Evolutionary conservation across 805 yeast species (phyloP).

Genomic region (Candida mattraensis): DNA sequence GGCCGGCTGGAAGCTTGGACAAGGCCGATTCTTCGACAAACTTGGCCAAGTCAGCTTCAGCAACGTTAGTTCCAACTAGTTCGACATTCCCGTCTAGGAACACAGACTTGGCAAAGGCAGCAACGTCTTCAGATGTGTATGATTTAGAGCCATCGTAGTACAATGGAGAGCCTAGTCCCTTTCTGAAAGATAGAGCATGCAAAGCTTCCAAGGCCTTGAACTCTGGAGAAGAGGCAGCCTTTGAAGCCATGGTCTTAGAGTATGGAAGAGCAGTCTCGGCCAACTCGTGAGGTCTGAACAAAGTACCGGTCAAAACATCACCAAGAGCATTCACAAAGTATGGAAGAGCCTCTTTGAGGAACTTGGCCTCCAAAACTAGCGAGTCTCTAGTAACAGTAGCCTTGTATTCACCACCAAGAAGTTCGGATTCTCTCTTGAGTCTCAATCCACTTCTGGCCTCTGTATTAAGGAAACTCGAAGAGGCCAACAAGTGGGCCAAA

Average conservation of each 20-base stretch:
- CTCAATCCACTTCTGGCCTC: slow-evolving; percentile 83
- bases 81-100: slow-evolving; percentile 72
- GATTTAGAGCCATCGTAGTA: slow-evolving; percentile 64
- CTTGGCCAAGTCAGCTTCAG: slow-evolving; percentile 62
- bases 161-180: slow-evolving; percentile 83
- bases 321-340: slow-evolving; percentile 86
- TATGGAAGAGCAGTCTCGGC: slow-evolving; percentile 80
- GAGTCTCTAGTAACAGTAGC: slow-evolving; percentile 80
- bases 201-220: slow-evolving; percentile 73
- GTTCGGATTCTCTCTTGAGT: slow-evolving; percentile 90
- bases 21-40: slow-evolving; percentile 69
- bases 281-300: slow-evolving; percentile 82
- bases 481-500: slow-evolving; percentile 78
- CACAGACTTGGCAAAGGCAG: slow-evolving; percentile 61
- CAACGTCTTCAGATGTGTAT: slow-evolving; percentile 62
- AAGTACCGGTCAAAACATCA: slow-evolving; percentile 65
- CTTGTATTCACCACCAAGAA: slow-evolving; percentile 80
- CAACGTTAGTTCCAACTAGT: slow-evolving; percentile 72
- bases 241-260: slow-evolving; percentile 61
- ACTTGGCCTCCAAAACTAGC: slow-evolving; percentile 74
- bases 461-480: slow-evolving; percentile 84
- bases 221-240: slow-evolving; percentile 50
- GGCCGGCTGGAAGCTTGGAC: slow-evolving; percentile 60
- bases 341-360: slow-evolving; percentile 86
- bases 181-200: slow-evolving; percentile 80